These are phyloP conservation scores for Phytopythium ostracodes DNA, from an alignment of 352 stramenopile genomes.

Conservation along the genomic window DNA sequence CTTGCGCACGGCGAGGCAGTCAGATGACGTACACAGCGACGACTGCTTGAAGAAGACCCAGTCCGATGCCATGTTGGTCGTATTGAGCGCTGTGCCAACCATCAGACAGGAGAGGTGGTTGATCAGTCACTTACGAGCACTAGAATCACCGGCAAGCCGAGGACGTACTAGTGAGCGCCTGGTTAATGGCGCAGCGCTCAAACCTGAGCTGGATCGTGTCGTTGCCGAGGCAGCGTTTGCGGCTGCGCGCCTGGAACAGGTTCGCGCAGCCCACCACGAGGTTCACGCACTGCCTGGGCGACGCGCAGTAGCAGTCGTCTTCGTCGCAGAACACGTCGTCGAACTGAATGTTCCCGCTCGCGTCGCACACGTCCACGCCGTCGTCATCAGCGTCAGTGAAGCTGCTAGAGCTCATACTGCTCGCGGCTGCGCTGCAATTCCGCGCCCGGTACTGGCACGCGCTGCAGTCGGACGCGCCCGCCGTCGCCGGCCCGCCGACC, in stretches of 20 bases:
- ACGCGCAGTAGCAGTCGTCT: slow-evolving; percentile 49
- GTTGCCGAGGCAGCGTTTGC: slow-evolving; percentile 62
- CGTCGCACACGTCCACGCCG: slow-evolving; percentile 50
- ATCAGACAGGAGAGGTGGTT: neutral
- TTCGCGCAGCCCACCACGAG: slow-evolving; percentile 65
- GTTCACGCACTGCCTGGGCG: slow-evolving; percentile 50
- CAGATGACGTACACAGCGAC: slow-evolving; percentile 41
- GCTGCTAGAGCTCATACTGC: slow-evolving; percentile 7
- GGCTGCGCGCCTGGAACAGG: slow-evolving; percentile 63
- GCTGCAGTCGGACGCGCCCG: slow-evolving; percentile 35
- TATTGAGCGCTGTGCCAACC: slow-evolving; percentile 20
- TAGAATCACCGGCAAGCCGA: neutral
- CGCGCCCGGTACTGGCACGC: slow-evolving; percentile 60
- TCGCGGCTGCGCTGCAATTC: slow-evolving; percentile 44
- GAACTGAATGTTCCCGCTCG: slow-evolving; percentile 52
- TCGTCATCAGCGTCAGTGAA: slow-evolving; percentile 6
- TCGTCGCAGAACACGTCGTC: slow-evolving; percentile 81
- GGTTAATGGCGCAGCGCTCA: slow-evolving; percentile 38
- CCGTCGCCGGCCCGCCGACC: slow-evolving; percentile 7
- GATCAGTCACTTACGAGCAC: neutral
- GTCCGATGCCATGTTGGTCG: slow-evolving; percentile 49
- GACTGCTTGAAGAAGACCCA: slow-evolving; percentile 74
- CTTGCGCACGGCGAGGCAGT: slow-evolving; percentile 53
- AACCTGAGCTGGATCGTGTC: slow-evolving; percentile 43
- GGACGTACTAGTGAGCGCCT: slow-evolving; percentile 45